Percentiles rank a stretch among this genome's conserved stretches.
Evolutionary conservation across 495 filamentous ascomycete species (phyloP).

Genomic region (Emericellopsis terricola): DNA sequence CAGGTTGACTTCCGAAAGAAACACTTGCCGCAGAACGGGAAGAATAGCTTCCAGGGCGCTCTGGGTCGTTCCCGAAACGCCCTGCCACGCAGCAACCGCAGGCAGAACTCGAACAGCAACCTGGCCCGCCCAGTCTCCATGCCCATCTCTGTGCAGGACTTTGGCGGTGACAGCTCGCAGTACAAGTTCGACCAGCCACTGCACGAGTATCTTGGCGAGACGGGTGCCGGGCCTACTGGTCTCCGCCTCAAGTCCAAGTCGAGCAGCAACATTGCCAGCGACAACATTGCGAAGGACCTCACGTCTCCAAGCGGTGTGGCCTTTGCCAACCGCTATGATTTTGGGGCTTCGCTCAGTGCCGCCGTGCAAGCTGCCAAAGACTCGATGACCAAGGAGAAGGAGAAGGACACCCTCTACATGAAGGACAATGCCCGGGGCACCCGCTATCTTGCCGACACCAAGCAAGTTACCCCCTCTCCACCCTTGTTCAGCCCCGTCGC

Average conservation of each 20-base stretch:
- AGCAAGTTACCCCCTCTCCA: slow-evolving; percentile 7
- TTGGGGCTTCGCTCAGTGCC: slow-evolving; percentile 68
- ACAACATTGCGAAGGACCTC: slow-evolving; percentile 23
- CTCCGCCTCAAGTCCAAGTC: slow-evolving; percentile 35
- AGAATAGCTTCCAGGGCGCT: slow-evolving; percentile 27
- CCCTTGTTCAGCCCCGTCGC: slow-evolving; percentile 4
- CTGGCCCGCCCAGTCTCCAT: slow-evolving; percentile 39
- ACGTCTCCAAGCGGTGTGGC: slow-evolving; percentile 49
- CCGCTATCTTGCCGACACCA: slow-evolving; percentile 7
- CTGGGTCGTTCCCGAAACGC: slow-evolving; percentile 35
- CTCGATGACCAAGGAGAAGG: slow-evolving; percentile 27
- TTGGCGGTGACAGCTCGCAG: slow-evolving; percentile 32
- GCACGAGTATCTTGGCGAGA: slow-evolving; percentile 33
- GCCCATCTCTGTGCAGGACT: slow-evolving; percentile 51
- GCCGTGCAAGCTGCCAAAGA: slow-evolving; percentile 56
- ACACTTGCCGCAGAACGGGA: slow-evolving; percentile 35
- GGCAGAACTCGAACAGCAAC: slow-evolving; percentile 24
- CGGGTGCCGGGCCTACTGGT: slow-evolving; percentile 11
- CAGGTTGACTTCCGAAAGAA: slow-evolving; percentile 84
- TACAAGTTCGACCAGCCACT: slow-evolving; percentile 39
- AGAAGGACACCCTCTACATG: slow-evolving; percentile 32
- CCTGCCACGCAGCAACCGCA: slow-evolving; percentile 62
- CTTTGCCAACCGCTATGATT: slow-evolving; percentile 87
- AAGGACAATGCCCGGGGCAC: slow-evolving; percentile 19
- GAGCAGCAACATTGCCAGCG: slow-evolving; percentile 23